Evolutionary conservation across 2,329 filamentous ascomycete species (phyloP), one percentile per base, ranked within the genome.

Genomic region (Meredithiella fracta): DNA sequence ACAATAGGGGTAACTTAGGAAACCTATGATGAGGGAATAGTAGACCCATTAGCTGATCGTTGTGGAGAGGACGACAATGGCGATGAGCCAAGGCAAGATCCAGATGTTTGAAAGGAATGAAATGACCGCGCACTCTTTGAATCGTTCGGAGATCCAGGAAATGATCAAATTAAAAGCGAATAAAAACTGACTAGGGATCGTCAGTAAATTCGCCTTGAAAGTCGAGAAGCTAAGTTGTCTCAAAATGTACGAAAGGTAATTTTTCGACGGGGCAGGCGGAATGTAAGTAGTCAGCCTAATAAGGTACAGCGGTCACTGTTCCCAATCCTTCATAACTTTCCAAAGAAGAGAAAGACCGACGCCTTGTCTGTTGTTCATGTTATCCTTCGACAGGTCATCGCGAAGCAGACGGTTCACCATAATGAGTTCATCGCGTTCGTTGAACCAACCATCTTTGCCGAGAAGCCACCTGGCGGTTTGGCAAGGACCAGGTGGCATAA

Each of bases 401-500:
- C 80, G 73, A 3, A 73, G 67, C 8, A 78, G 68, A 1, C 79
- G 69, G 60, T 82, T 83, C 25, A 83, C 77, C 59, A 82, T 73
- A 61, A 83, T 83, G 53, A 70, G 69, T 61, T 83, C 78, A 58
- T 82, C 80, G 1, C 72, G 72, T 47, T 80, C 76, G 2, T 62
- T 75, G 64, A 83, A 83, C 76, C 78, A 83, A 1, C 79, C 80
- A 70, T 65, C 67, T 54, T 75, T 73, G 9, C 76, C 77, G 9
- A 77, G 72, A 62, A 77, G 77, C 73, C 75, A 78, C 49, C 70
- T 74, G 44, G 69, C 70, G 0, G 78, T 81, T 59, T 74, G 71
- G 6, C 67, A 70, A 1, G 72, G 72, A 0, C 70, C 70, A 0
- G 72, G 67, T 0, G 71, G 71, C 68, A 74, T 73, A 20, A 72